Evolutionary conservation across 176 grass and related monocot species (phyloP), one percentile per base, ranked within the genome.

Genomic region (Carex scoparia): DNA sequence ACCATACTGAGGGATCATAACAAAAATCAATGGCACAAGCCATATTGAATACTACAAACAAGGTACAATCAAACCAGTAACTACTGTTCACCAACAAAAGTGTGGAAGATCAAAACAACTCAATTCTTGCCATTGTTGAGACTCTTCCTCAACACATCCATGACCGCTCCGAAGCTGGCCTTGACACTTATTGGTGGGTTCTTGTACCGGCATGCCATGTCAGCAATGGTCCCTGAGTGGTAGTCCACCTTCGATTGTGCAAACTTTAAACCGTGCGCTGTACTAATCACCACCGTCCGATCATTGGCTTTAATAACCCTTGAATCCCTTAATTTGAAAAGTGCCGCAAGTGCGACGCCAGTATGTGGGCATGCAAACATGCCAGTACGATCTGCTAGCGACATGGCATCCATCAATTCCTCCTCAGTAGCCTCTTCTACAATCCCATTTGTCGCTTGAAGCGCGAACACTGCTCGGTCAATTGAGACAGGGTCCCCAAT

Each of bases 341-440:
- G 81, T 4, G 96, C 96, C 0, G 93, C 89, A 0, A 98, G 96
- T 0, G 96, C 96, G 3, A 99, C 96, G 0, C 96, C 96, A 0
- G 96, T 99, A 32, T 99, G 96, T 0, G 96, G 96, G 61, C 96
- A 99, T 10, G 96, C 91, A 86, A 99, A 99, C 96, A 99, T 95
- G 15, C 95, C 95, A 0, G 95, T 99, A 89, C 90, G 90, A 60
- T 99, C 96, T 0, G 96, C 96, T 0, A 99, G 90, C 0, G 96
- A 95, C 96, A 99, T 99, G 3, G 96, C 91, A 4, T 99, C 88
- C 96, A 99, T 99, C 56, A 99, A 90, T 76, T 95, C 96, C 87
- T 94, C 96, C 67, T 99, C 96, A 0, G 96, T 99, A 14, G 96
- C 93, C 79, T 95, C 96, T 42, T 93, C 88, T 4, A 99, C 96